Base-by-base conservation (phyloP, 176 grass and related monocot species). In the Elaeis guineensis region DNA sequence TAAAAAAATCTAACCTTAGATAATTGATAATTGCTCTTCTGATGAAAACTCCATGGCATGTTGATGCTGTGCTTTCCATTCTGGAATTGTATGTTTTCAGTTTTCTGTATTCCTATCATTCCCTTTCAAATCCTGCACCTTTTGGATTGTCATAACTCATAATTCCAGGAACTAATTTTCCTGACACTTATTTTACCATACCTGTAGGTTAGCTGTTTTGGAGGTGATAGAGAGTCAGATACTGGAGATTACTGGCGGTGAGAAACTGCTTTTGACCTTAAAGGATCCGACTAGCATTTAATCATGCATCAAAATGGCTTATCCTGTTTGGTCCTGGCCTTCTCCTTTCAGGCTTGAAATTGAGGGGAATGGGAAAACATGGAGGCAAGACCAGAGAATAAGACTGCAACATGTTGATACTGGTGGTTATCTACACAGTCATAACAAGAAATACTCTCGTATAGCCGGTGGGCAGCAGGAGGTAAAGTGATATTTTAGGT, bases 391-490 rank as follows among this genome's bases (percentile, higher is more conserved):
- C 72, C 86, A 96, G 61, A 82, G 58, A 74, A 71, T 96, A 64
- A 80, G 86, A 18, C 50, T 96, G 19, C 75, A 22, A 12, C 91
- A 96, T 75, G 57, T 90, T 21, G 86, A 96, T 61, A 96, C 91
- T 49, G 62, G 68, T 54, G 83, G 91, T 39, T 96, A 87, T 82
- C 81, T 96, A 50, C 91, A 96, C 70, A 90, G 83, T 73, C 91
- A 96, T 57, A 80, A 96, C 28, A 84, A 69, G 75, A 96, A 96
- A 73, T 96, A 96, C 53, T 76, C 77, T 58, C 86, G 91, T 55
- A 90, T 87, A 68, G 91, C 91, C 4, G 83, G 86, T 44, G 91
- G 91, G 14, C 91, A 96, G 61, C 91, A 96, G 77, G 91, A 96
- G 86, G 91, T 96, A 52, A 72, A 57, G n/a, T 32, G 17, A 61